Conservation (phyloP, 176 grass and related monocot genomes). For the Cenchrus purpureus region DNA sequence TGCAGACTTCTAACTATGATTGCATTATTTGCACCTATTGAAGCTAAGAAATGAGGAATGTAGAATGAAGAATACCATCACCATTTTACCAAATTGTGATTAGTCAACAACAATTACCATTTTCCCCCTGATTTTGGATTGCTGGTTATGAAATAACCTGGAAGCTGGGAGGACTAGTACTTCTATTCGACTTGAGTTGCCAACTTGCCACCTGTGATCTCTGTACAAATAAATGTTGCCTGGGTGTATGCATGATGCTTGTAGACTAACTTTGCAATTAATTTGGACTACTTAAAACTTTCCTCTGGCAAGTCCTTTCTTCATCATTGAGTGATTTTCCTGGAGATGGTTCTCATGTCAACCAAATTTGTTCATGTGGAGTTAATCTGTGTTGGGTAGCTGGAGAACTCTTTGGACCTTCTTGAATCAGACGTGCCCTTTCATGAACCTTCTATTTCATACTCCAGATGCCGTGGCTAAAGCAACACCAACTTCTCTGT, state of each 20-base stretch:
- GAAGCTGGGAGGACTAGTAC: too few relatives aligned
- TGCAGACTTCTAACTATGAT: background rate
- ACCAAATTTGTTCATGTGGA: background rate
- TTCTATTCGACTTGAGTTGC: too few relatives aligned
- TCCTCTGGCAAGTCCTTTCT: background rate
- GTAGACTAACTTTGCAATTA: background rate
- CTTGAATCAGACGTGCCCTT: too few relatives aligned
- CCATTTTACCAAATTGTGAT: background rate
- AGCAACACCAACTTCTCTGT: background rate
- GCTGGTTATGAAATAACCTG: background rate
- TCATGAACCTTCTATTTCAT: background rate
- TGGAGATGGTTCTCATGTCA: background rate
- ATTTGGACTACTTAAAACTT: background rate
- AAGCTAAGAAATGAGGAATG: background rate
- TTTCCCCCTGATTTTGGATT: background rate
- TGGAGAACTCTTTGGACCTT: background rate
- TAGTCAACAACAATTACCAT: background rate
- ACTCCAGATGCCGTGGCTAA: background rate
- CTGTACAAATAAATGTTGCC: background rate
- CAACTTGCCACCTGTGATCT: too few relatives aligned
- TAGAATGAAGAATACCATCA: background rate
- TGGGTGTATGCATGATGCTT: too few relatives aligned
- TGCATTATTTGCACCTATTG: background rate
- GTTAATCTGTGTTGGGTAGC: background rate
- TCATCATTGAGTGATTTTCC: constrained; percentile 2